These are phyloP conservation scores for Suhomyces emberorum DNA, from an alignment of 805 yeast species.

Conservation along the genomic window DNA sequence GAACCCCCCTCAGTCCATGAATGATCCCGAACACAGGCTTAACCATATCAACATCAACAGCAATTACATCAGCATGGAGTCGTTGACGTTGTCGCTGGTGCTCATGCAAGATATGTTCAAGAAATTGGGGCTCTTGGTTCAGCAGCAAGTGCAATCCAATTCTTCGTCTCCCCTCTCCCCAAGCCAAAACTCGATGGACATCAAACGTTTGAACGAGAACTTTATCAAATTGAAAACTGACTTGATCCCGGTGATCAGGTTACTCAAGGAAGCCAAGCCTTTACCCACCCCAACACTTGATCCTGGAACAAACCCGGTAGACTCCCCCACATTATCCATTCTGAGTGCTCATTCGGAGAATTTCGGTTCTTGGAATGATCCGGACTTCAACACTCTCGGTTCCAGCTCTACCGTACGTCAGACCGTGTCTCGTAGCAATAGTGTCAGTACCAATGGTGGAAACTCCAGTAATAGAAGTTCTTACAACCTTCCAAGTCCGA, in stretches of 20 bases:
- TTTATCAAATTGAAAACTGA: conserved; percentile 60
- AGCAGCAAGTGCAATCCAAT: conserved; percentile 12
- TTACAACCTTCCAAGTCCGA: conserved; percentile 10
- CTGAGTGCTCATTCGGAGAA: conserved; percentile 14
- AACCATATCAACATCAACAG: conserved; percentile 33
- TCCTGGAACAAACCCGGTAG: conserved; percentile 30
- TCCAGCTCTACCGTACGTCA: conserved; percentile 9
- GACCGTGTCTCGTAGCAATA: conserved; percentile 4
- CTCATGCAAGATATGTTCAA: conserved; percentile 36
- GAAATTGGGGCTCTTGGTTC: conserved; percentile 18
- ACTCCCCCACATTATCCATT: conserved; percentile 30
- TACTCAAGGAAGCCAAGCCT: conserved; percentile 63
- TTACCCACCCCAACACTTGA: conserved; percentile 60
- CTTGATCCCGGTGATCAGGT: conserved; percentile 58
- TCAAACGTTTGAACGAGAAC: conserved; percentile 48
- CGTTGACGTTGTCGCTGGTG: conserved; percentile 32
- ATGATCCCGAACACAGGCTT: conserved; percentile 28
- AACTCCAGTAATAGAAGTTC: conserved; percentile 6
- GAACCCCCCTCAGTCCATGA: conserved; percentile 21
- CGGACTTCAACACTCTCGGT: conserved; percentile 11
- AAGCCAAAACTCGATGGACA: conserved; percentile 19
- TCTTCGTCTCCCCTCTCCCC: conserved; percentile 16
- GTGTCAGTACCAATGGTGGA: conserved; percentile 2
- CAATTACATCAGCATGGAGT: conserved; percentile 35
- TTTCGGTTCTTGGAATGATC: conserved; percentile 8